Conservation (phyloP, 495 filamentous ascomycete species). For the Penicillium argentinense region DNA sequence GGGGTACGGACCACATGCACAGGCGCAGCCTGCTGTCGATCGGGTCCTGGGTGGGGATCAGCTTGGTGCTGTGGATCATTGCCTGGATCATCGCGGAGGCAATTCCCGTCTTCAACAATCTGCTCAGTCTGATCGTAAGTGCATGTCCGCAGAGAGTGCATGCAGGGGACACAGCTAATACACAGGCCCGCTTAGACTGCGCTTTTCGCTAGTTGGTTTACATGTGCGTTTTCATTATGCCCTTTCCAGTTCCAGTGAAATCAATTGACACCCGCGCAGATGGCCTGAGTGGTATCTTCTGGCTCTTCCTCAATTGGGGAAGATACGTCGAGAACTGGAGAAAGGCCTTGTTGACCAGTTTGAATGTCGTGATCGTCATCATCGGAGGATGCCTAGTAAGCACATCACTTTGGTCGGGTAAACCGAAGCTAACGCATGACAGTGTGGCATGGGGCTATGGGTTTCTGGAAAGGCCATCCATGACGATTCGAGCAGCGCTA, state of each 20-base stretch:
- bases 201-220: conserved; percentile 43
- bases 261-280: conserved; percentile 31
- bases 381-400: conserved; percentile 19
- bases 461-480: not conserved
- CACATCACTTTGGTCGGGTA: not conserved
- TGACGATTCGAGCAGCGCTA: not conserved
- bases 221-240: conserved; percentile 21
- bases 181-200: conserved; percentile 35
- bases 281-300: conserved; percentile 38
- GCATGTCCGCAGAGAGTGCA: not conserved
- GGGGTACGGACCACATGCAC: conserved; percentile 54
- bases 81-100: conserved; percentile 72
- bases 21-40: conserved; percentile 45
- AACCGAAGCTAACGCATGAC: not conserved
- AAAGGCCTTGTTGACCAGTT: conserved; percentile 30
- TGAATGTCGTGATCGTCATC: conserved; percentile 29
- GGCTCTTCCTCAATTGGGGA: conserved; percentile 41
- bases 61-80: conserved; percentile 56
- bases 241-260: conserved; percentile 24
- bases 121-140: conserved; percentile 51
- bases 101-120: conserved; percentile 69
- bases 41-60: conserved; percentile 58
- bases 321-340: conserved; percentile 16
- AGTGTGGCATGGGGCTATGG: conserved; percentile 1
- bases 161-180: not conserved